Conservation (phyloP, 1,139 yeast genomes). For the Keqinozyma sinolaborantium region DNA sequence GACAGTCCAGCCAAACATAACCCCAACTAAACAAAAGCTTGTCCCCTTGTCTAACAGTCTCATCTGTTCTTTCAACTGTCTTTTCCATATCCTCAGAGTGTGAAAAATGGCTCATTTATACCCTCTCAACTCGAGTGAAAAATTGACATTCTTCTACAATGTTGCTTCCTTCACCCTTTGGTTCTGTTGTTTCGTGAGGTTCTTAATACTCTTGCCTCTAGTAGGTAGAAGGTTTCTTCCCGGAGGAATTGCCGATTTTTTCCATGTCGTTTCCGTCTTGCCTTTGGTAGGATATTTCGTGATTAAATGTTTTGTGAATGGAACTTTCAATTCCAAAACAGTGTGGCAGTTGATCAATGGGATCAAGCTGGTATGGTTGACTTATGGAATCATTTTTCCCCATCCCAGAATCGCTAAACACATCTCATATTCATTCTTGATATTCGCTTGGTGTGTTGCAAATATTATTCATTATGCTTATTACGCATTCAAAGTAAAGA, state of each 20-base stretch:
- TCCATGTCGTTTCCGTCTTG: conserved; percentile 39
- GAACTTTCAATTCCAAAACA: conserved; percentile 10
- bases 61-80: no score
- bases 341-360: conserved; percentile 30
- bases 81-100: no score
- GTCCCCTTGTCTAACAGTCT: no score
- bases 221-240: conserved; percentile 62
- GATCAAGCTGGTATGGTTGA: conserved; percentile 35
- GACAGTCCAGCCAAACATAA: no score
- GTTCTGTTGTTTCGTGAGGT: conserved; percentile 50
- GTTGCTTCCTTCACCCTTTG: conserved; percentile 43
- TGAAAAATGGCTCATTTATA: conserved; percentile 32
- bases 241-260: conserved; percentile 68
- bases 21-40: no score
- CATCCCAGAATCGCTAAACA: conserved; percentile 51
- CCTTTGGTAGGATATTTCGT: conserved; percentile 28
- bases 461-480: conserved; percentile 42
- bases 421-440: conserved; percentile 44
- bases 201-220: conserved; percentile 51
- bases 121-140: conserved; percentile 30
- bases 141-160: conserved; percentile 33
- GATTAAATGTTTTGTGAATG: conserved; percentile 15
- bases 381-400: conserved; percentile 44
- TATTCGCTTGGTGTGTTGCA: conserved; percentile 41
- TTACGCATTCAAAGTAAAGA: conserved; percentile 44